These are phyloP conservation scores for Tulasnella sp. DNA, from an alignment of 768 basidiomycete genomes.

Conservation along the genomic window DNA sequence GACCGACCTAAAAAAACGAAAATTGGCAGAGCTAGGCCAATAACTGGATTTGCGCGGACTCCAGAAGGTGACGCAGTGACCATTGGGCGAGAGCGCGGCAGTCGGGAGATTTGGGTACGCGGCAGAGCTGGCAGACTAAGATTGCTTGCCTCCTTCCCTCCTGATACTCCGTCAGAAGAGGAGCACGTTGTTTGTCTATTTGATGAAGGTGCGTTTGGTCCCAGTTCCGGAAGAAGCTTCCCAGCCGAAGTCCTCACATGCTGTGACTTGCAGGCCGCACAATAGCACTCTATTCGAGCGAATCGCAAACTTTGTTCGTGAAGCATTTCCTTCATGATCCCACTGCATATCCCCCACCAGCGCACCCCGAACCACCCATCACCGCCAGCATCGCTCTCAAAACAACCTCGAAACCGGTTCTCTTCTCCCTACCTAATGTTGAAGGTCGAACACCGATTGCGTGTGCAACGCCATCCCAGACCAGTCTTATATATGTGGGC, in stretches of 20 bases:
- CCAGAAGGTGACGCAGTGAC: conserved; percentile 78
- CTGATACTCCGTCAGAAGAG: not conserved
- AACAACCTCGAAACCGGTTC: conserved; percentile 18
- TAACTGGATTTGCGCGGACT: conserved; percentile 68
- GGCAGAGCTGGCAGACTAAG: conserved; percentile 49
- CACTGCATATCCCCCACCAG: not conserved
- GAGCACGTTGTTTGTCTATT: conserved; percentile 24
- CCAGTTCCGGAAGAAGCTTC: not conserved
- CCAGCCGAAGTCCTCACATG: not conserved
- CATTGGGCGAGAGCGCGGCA: conserved; percentile 59
- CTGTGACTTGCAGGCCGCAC: conserved; percentile 21
- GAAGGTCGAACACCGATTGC: conserved; percentile 26
- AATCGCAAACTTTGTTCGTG: conserved; percentile 23
- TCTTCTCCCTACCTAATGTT: conserved; percentile 27
- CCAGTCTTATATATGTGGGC: conserved; percentile 7
- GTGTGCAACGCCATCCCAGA: conserved; percentile 16
- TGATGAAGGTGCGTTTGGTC: conserved; percentile 11
- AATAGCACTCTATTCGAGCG: conserved; percentile 28
- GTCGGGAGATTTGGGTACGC: conserved; percentile 62
- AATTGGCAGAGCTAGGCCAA: conserved; percentile 39
- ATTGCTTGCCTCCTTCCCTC: conserved; percentile 6
- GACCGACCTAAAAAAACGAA: not conserved
- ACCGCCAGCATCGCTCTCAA: conserved; percentile 27
- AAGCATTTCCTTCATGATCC: conserved; percentile 32
- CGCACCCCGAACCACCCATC: not conserved